phyloP scores from a whole-genome alignment of 2,329 filamentous ascomycete species.

The Fusarium sp. region DNA sequence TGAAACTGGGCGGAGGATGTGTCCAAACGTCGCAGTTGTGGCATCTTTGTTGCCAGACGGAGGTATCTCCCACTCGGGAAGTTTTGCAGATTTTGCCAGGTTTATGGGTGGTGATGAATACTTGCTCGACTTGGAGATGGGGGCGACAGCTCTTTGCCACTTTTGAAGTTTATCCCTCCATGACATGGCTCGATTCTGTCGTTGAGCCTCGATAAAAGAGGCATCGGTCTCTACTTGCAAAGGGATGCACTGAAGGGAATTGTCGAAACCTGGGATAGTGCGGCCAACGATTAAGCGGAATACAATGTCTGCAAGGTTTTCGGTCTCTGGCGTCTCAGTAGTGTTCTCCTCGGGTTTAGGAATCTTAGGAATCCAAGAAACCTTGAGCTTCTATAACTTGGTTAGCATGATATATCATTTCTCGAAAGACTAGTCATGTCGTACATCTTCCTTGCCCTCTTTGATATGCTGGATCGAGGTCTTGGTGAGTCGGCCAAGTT shows the following conservation, averaged over 20 bases:
- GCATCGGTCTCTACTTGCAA: slow-evolving; percentile 16
- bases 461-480: slow-evolving; percentile 48
- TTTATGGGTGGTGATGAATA: background rate
- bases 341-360: slow-evolving; percentile 45
- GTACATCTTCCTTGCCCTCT: slow-evolving; percentile 42
- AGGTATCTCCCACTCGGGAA: slow-evolving; percentile 13
- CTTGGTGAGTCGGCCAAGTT: slow-evolving; percentile 54
- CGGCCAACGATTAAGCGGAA: slow-evolving; percentile 60
- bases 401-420: slow-evolving; percentile 20
- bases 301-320: slow-evolving; percentile 62
- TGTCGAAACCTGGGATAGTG: slow-evolving; percentile 8
- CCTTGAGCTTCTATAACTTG: slow-evolving; percentile 48
- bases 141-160: slow-evolving; percentile 52
- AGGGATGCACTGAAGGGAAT: slow-evolving; percentile 44
- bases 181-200: slow-evolving; percentile 52
- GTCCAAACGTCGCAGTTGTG: slow-evolving; percentile 66
- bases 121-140: slow-evolving; percentile 32
- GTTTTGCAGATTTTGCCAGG: slow-evolving; percentile 5
- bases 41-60: slow-evolving; percentile 14
- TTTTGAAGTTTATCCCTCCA: slow-evolving; percentile 54
- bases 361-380: slow-evolving; percentile 64
- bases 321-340: slow-evolving; percentile 43
- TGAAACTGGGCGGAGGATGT: slow-evolving; percentile 59
- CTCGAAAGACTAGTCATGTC: background rate
- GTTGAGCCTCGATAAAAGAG: slow-evolving; percentile 46